Evolutionary conservation across 2,329 filamentous ascomycete genomes (phyloP).

Genomic region (Neoscytalidium dimidiatum): DNA sequence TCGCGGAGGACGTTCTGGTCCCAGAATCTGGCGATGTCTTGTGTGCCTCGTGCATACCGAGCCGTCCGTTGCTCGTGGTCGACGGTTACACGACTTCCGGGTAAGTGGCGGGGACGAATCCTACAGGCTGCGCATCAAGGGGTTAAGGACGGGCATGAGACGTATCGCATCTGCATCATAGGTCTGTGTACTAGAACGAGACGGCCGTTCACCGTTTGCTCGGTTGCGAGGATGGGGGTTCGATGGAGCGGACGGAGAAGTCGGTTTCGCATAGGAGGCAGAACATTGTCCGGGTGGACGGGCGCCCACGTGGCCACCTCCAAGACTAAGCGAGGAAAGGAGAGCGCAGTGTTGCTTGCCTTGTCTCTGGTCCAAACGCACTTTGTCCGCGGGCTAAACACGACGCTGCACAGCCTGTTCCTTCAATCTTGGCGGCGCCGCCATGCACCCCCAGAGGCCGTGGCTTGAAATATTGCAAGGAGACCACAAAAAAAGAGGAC

Average conservation of each 20-base stretch:
- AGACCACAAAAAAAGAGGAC: not conserved
- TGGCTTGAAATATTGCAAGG: not conserved
- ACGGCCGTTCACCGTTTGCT: not conserved
- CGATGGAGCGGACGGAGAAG: not conserved
- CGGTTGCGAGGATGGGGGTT: not conserved
- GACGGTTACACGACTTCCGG: not conserved
- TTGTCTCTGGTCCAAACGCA: constrained; percentile 2
- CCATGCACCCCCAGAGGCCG: not conserved
- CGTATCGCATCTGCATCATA: constrained; percentile 1
- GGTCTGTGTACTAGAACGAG: not conserved
- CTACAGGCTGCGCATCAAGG: constrained; percentile 8
- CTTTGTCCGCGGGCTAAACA: not conserved
- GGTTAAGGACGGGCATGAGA: not conserved
- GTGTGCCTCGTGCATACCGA: constrained; percentile 1
- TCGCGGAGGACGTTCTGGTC: not conserved
- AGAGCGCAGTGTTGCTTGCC: constrained; percentile 1
- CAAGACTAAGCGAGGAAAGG: constrained; percentile 15
- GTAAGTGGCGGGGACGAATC: not conserved
- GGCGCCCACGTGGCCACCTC: constrained; percentile 15
- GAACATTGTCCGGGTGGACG: constrained; percentile 1
- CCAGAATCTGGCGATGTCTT: not conserved
- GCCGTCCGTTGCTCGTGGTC: not conserved
- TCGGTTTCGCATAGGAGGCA: constrained; percentile 7
- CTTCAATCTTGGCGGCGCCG: not conserved
- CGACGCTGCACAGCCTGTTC: not conserved